Percentiles rank a stretch among this genome's conserved stretches.
Evolutionary conservation across 139 green algal genomes (phyloP).

Genomic region (Chlorella sp.): DNA sequence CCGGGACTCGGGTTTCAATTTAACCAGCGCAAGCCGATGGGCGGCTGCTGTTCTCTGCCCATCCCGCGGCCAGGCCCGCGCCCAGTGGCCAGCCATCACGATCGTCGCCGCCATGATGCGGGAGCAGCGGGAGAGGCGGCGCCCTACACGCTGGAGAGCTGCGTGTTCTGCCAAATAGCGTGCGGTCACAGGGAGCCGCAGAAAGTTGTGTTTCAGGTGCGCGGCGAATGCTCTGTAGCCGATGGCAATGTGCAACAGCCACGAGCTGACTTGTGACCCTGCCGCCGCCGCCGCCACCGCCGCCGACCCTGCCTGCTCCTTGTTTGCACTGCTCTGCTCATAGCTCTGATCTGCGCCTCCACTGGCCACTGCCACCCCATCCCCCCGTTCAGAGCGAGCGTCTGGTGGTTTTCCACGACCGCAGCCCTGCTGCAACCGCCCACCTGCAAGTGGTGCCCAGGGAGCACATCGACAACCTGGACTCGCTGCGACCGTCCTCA

Average conservation of each 20-base stretch:
- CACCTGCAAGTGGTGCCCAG: conserved; percentile 49
- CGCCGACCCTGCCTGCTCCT: background rate
- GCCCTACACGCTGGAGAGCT: background rate
- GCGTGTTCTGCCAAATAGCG: conserved; percentile 1
- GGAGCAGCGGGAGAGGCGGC: too few species aligned
- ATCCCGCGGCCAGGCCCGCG: too few species aligned
- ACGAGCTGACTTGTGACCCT: background rate
- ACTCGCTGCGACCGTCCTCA: background rate
- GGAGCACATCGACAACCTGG: conserved; percentile 39
- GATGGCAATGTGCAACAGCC: too few species aligned
- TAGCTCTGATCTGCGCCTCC: too few species aligned
- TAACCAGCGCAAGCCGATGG: too few species aligned
- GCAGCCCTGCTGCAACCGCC: conserved; percentile 10
- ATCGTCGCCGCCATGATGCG: too few species aligned
- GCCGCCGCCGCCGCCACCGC: background rate
- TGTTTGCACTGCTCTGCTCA: too few species aligned
- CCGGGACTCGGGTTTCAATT: too few species aligned
- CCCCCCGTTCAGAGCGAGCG: conserved; percentile 42
- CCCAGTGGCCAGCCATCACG: too few species aligned
- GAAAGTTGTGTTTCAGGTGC: background rate
- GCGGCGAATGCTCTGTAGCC: background rate
- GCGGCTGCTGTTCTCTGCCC: too few species aligned
- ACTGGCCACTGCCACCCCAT: too few species aligned
- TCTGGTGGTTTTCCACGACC: conserved; percentile 46
- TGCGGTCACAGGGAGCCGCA: background rate